Evolutionary conservation across 768 basidiomycete genomes (phyloP).

Genomic region (Collybia sordida): DNA sequence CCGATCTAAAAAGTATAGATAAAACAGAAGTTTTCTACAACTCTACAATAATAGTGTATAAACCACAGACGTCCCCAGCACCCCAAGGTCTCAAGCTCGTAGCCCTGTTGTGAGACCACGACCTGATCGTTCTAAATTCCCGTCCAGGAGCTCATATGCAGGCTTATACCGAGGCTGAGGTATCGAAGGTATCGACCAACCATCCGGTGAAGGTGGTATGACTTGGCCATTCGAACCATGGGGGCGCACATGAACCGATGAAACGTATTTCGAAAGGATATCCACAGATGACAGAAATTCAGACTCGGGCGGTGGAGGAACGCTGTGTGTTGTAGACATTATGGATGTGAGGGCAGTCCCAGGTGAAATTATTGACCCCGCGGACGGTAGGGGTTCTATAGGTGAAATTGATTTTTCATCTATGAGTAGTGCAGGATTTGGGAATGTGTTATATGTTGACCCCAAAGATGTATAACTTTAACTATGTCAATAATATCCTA

Average conservation of each 20-base stretch:
- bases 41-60: background rate
- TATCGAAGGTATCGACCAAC: conserved; percentile 10
- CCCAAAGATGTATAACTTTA: conserved; percentile 95
- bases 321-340: conserved; percentile 21
- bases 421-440: conserved; percentile 80
- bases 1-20: background rate
- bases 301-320: conserved; percentile 7
- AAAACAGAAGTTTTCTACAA: background rate
- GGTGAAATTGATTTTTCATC: conserved; percentile 14
- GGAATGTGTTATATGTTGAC: conserved; percentile 92
- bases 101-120: conserved; percentile 32
- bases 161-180: conserved; percentile 55
- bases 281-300: conserved; percentile 22
- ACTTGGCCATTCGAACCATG: conserved; percentile 3
- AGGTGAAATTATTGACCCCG: conserved; percentile 22
- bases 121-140: conserved; percentile 70
- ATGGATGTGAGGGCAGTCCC: conserved; percentile 19
- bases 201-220: conserved; percentile 3
- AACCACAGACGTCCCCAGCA: background rate
- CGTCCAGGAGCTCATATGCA: conserved; percentile 80
- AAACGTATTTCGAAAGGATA: conserved; percentile 28
- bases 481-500: background rate
- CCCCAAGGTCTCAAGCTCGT: background rate
- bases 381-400: conserved; percentile 15
- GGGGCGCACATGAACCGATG: conserved; percentile 25